phyloP scores from a whole-genome alignment of 164 flowering plant genomes.

The Pachysandra terminalis region DNA sequence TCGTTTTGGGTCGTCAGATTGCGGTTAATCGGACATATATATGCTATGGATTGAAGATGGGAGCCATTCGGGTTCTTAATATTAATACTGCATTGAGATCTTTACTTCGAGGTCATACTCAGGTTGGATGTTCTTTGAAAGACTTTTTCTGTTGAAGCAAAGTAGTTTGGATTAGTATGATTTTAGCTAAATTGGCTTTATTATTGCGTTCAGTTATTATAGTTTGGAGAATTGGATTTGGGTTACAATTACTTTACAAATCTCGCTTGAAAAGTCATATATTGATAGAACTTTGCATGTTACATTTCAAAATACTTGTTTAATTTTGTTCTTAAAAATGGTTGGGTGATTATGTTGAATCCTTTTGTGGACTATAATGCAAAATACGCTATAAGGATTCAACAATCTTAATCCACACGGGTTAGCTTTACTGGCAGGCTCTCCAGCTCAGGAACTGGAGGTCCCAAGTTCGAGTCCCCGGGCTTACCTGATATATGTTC shows the following conservation, averaged over 20 bases:
- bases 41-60: slow-evolving; percentile 85
- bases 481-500: too few relatives aligned
- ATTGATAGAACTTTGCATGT: neutral
- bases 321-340: neutral
- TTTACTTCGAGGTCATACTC: slow-evolving; percentile 69
- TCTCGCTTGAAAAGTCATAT: neutral
- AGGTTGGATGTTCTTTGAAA: slow-evolving; percentile 39
- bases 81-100: slow-evolving; percentile 80
- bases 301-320: neutral
- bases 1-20: slow-evolving; percentile 82
- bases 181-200: neutral
- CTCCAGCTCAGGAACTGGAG: too few relatives aligned
- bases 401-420: too few relatives aligned
- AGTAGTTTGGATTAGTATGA: neutral
- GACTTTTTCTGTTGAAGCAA: neutral
- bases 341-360: neutral
- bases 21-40: slow-evolving; percentile 82
- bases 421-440: neutral
- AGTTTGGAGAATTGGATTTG: neutral
- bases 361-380: neutral
- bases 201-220: neutral
- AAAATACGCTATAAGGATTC: neutral
- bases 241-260: neutral
- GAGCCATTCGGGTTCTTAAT: slow-evolving; percentile 78
- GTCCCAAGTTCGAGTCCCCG: too few relatives aligned